Evolutionary conservation across 352 stramenopile species (phyloP).

Genomic region (Phytophthora pini): DNA sequence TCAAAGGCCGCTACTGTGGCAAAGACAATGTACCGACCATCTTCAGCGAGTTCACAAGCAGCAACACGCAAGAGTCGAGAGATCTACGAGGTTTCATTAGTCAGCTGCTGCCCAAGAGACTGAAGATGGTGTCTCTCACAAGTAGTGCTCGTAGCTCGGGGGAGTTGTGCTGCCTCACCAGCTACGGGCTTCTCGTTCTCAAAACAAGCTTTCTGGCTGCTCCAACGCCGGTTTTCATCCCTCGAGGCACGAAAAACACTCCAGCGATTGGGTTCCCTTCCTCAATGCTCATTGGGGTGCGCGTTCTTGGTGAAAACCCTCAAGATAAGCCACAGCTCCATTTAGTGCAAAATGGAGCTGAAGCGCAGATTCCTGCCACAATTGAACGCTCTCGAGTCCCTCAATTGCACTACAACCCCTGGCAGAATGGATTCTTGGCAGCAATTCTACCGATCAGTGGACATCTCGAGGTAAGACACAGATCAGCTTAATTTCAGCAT

Average conservation of each 20-base stretch:
- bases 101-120: slow-evolving; percentile 51
- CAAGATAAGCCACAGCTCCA: slow-evolving; percentile 64
- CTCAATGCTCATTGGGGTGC: slow-evolving; percentile 46
- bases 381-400: slow-evolving; percentile 43
- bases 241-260: slow-evolving; percentile 41
- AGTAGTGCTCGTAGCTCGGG: slow-evolving; percentile 40
- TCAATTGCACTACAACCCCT: slow-evolving; percentile 42
- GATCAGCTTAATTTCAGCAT: neutral
- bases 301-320: slow-evolving; percentile 60
- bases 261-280: slow-evolving; percentile 61
- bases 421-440: slow-evolving; percentile 45
- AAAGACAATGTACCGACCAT: slow-evolving; percentile 64
- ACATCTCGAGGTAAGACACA: slow-evolving; percentile 58
- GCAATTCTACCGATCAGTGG: slow-evolving; percentile 53
- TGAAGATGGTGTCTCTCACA: slow-evolving; percentile 59
- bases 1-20: slow-evolving; percentile 56
- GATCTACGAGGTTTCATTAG: slow-evolving; percentile 49
- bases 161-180: slow-evolving; percentile 65
- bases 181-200: slow-evolving; percentile 59
- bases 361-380: slow-evolving; percentile 41
- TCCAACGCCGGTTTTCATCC: slow-evolving; percentile 44
- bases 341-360: slow-evolving; percentile 50
- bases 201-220: slow-evolving; percentile 43
- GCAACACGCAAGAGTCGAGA: slow-evolving; percentile 51
- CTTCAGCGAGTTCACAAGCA: slow-evolving; percentile 61